Base-by-base conservation (phyloP, 2,329 filamentous ascomycete genomes). In the Alternaria rosae region DNA sequence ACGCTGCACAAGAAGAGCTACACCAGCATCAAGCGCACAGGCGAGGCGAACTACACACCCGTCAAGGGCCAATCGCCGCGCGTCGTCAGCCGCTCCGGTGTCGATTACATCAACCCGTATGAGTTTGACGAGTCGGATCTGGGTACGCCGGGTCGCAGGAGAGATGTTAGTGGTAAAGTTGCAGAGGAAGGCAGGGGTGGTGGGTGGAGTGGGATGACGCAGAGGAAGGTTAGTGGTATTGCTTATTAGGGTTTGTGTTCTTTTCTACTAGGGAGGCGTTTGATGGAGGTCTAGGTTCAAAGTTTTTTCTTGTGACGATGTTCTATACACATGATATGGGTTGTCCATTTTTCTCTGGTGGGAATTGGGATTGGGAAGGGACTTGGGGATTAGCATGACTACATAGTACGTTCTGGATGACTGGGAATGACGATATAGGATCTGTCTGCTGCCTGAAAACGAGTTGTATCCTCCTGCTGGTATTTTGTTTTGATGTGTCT, bases 101-200 rank as follows among this genome's bases (percentile, higher is more conserved):
- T 82, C 4, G 83, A 85, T 53, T 80, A 83, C 57, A 74, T 78
- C 20, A 81, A 80, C 57, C 69, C 70, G 65, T 76, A 75, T 28
- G 67, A 71, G 42, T 73, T 71, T 59, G 75, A 78, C 3, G 71
- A 70, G 20, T 70, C 73, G 55, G 69, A 77, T 69, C 61, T 79
- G 50, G 77, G 75, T 17, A 75, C 69, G 43, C 54, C 63, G 5
- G 73, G 70, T 6, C 61, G 73, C 47, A 64, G 76, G 61, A 54
- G 72, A 54, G 88, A 90, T 63, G 90, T 92, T 3, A 93, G 90
- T 73, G 91, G 91, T 1, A 92, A 91, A 82, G 79, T 89, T 57
- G 90, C 85, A 0, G 91, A 93, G 76, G 91, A 94, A 75, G 91
- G 91, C 2, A 81, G 85, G 48, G 87, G 76, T 5, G 77, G 73